A percentile compares a stretch with the other conserved stretches of the same genome.
Conservation (phyloP, 352 stramenopile species). For the Globisporangium barbulae region DNA sequence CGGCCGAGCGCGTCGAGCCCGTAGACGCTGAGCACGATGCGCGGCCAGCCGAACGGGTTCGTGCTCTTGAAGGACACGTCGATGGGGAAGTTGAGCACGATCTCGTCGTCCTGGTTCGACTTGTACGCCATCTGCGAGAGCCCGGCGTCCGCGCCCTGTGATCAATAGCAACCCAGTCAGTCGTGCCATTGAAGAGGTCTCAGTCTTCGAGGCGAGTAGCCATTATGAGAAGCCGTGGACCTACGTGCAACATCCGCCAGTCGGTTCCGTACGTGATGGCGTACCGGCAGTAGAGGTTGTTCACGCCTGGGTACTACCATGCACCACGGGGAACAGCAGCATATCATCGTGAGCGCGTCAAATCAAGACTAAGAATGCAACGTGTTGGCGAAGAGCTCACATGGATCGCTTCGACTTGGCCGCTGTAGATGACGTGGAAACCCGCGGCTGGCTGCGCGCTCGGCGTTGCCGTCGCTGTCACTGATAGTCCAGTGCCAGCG, state of each 20-base stretch:
- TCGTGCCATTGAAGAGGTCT: too few relatives aligned
- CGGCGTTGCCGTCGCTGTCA: not conserved
- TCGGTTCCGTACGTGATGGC: conserved; percentile 89
- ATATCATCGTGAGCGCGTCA: not conserved
- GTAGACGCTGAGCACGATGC: conserved; percentile 87
- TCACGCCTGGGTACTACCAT: conserved; percentile 61
- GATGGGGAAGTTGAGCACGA: conserved; percentile 95
- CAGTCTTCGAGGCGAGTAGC: too few relatives aligned
- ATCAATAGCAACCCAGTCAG: too few relatives aligned
- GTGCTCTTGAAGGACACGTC: conserved; percentile 95
- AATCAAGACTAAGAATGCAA: not conserved
- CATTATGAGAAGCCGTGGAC: conserved; percentile 4
- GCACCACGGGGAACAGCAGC: not conserved
- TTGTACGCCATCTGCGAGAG: conserved; percentile 87
- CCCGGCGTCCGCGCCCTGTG: conserved; percentile 77
- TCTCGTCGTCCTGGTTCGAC: conserved; percentile 43
- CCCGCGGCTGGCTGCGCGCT: conserved; percentile 24
- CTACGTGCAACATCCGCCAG: conserved; percentile 89
- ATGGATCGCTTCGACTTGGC: conserved; percentile 56
- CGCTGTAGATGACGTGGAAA: conserved; percentile 62
- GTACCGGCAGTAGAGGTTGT: conserved; percentile 93
- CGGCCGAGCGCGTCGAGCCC: conserved; percentile 88
- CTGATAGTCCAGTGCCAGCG: not conserved
- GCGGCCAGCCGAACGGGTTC: conserved; percentile 94
- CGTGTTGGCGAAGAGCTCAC: not conserved